These are phyloP conservation scores for Dactylonectria estremocensis DNA, from an alignment of 2,329 filamentous ascomycete genomes.

Conservation along the genomic window DNA sequence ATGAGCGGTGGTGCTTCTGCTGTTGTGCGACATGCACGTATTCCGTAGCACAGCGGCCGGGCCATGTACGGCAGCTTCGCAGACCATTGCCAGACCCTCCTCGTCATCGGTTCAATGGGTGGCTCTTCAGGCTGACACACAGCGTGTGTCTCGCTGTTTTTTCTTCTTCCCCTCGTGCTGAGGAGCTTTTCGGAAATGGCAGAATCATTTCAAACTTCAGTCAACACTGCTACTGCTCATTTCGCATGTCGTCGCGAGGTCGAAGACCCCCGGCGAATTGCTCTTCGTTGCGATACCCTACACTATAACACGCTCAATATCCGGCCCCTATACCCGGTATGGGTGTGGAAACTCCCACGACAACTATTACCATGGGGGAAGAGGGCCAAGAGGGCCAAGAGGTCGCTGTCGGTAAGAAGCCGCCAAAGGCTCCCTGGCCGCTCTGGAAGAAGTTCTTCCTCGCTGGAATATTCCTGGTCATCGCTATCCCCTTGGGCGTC, in stretches of 20 bases:
- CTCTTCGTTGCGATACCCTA: background rate
- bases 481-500: slow-evolving; percentile 2
- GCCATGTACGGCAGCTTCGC: background rate
- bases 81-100: background rate
- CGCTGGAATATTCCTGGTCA: slow-evolving; percentile 2
- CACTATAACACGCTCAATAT: background rate
- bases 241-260: background rate
- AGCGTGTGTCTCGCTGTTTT: background rate
- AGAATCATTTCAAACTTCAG: background rate
- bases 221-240: background rate
- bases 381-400: background rate
- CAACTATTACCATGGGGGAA: background rate
- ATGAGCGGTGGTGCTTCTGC: background rate
- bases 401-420: background rate
- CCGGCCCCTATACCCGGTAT: background rate
- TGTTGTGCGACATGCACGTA: background rate
- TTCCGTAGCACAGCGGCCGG: background rate
- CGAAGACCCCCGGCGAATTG: background rate
- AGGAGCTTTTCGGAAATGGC: background rate
- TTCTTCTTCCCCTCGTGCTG: background rate
- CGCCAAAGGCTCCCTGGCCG: background rate
- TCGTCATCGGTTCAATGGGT: background rate
- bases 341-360: background rate
- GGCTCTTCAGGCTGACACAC: background rate
- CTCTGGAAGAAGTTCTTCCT: slow-evolving; percentile 10